Evolutionary conservation across 2,329 filamentous ascomycete genomes (phyloP), one percentile per base, ranked within the genome.

Genomic region (Orbilia ellipsospora): DNA sequence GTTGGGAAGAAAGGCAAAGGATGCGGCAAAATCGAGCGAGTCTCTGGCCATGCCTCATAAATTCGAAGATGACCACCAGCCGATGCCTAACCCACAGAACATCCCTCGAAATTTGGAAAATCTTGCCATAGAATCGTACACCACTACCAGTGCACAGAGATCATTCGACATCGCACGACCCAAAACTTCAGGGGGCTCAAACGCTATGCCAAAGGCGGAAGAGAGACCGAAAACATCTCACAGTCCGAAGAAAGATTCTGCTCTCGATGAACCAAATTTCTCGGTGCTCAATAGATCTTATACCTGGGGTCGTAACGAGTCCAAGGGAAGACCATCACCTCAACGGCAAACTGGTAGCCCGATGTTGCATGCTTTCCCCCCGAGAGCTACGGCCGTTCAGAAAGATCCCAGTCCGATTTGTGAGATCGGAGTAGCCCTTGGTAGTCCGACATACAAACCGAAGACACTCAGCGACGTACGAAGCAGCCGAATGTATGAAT

Each of bases 351-450:
- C 52, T 10, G 55, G 54, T 18, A 75, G 72, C 16, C 72, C 72
- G 1, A 65, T 75, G 64, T 20, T 75, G 12, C 64, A 65, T n/a
- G 72, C 72, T 18, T 77, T 77, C 50, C 73, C 73, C 3, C 60
- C 59, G 16, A 55, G 66, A 18, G 52, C 73, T 1, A 60, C 73
- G 12, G 72, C 73, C 26, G 60, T 65, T n/a, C 73, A 70, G 42
- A 60, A n/a, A 26, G 67, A 56, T 20, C 51, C 55, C 20, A 23
- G 59, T n/a, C 56, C 51, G 7, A 28, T 55, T 20, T 61, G 55
- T 12, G 72, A 75, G 78, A 93, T 93, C 76, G 91, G 91, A 8
- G 89, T 93, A 85, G 91, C 91, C 0, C 83, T 93, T 67, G 91
- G 90, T 36, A 93, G 90, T 79, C 91, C 91, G 23, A 83, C 85